Conservation (phyloP, 1,284 basidiomycete species). For the Macrocybe sp. region DNA sequence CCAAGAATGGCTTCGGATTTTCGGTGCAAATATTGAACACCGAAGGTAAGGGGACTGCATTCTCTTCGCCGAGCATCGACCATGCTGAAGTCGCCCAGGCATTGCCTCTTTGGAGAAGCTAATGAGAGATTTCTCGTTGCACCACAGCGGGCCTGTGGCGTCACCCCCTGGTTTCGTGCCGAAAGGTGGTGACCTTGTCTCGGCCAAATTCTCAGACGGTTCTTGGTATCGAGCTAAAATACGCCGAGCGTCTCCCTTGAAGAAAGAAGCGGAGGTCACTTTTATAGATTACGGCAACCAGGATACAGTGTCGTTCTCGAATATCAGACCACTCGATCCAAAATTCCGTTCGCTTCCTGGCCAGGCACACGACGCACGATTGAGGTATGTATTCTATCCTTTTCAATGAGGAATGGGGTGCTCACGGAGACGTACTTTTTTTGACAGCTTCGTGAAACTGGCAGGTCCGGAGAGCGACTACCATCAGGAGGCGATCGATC, state of each 20-base stretch:
- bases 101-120: conserved; percentile 88
- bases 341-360: conserved; percentile 84
- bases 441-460: conserved; percentile 77
- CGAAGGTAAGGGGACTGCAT: conserved; percentile 50
- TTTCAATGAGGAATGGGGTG: not conserved
- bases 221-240: conserved; percentile 94
- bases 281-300: conserved; percentile 92
- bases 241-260: conserved; percentile 72
- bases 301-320: conserved; percentile 71
- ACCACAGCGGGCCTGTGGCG: conserved; percentile 66
- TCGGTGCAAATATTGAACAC: conserved; percentile 91
- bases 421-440: not conserved
- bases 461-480: conserved; percentile 79
- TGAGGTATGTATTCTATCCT: conserved; percentile 46
- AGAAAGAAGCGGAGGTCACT: conserved; percentile 85
- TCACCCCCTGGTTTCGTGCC: conserved; percentile 68
- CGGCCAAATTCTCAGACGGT: conserved; percentile 86
- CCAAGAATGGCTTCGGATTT: conserved; percentile 74
- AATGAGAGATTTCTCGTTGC: conserved; percentile 88
- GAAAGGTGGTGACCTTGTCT: conserved; percentile 83
- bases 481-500: conserved; percentile 75
- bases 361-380: conserved; percentile 77
- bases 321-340: conserved; percentile 78
- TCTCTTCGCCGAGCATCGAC: not conserved
- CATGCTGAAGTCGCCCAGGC: conserved; percentile 37